These are phyloP conservation scores for Astrephomene gubernaculifera DNA, from an alignment of 139 green algal genomes.

Conservation along the genomic window DNA sequence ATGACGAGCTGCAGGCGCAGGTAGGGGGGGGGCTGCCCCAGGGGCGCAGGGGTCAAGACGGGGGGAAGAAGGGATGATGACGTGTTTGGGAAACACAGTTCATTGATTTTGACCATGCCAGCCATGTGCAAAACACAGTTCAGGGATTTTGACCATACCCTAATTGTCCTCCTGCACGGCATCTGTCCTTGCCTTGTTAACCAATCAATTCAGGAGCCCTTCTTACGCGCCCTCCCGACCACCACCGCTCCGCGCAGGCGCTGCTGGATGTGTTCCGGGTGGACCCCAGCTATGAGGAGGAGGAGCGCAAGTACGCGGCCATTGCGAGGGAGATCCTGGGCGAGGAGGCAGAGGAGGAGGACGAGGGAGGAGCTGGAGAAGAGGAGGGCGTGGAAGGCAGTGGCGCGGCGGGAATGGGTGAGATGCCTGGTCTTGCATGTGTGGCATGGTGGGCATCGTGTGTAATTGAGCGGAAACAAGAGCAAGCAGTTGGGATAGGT, in stretches of 20 bases:
- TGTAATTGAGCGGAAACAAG: no score
- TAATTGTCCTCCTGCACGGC: no score
- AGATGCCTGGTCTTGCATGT: background rate
- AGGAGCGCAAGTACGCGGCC: constrained; percentile 85
- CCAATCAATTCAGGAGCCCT: no score
- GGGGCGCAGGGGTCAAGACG: background rate
- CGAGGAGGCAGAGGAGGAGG: constrained; percentile 70
- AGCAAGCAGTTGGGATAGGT: no score
- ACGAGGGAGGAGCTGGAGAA: background rate
- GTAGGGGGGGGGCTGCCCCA: constrained; percentile 32
- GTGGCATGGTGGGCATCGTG: no score
- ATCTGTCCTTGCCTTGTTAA: no score
- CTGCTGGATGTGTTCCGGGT: constrained; percentile 90
- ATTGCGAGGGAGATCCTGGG: constrained; percentile 93
- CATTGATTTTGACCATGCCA: no score
- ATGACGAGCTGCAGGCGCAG: constrained; percentile 66
- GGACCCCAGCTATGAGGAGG: constrained; percentile 80
- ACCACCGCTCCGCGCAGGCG: constrained; percentile 58
- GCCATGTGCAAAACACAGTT: no score
- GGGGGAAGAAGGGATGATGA: background rate
- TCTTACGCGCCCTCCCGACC: background rate
- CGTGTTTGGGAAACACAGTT: no score
- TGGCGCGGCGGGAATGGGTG: constrained; percentile 15
- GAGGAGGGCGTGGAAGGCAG: constrained; percentile 34
- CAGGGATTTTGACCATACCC: no score